These are phyloP conservation scores for Zoysia pacifica DNA, from an alignment of 176 grass and related monocot species.

Conservation along the genomic window DNA sequence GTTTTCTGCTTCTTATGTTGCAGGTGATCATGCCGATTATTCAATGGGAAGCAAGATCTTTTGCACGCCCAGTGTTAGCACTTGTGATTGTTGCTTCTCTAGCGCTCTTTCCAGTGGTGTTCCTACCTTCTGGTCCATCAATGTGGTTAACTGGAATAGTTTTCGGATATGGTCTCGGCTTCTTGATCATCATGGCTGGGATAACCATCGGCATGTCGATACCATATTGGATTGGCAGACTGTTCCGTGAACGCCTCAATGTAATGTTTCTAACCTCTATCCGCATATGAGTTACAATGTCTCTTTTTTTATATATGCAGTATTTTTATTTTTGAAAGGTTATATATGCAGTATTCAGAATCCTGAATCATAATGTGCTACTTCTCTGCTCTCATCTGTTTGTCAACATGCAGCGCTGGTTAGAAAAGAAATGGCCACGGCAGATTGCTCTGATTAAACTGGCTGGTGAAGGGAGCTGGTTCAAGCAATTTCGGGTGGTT, in stretches of 20 bases:
- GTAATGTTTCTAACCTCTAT: conserved; percentile 46
- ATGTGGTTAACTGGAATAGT: conserved; percentile 97
- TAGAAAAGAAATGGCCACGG: conserved; percentile 82
- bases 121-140: conserved; percentile 79
- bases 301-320: neutral
- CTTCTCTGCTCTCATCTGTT: conserved; percentile 25
- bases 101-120: conserved; percentile 71
- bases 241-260: conserved; percentile 72
- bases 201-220: conserved; percentile 84
- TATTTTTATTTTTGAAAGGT: too few relatives aligned
- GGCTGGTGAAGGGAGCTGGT: conserved; percentile 75
- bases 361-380: neutral
- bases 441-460: conserved; percentile 71
- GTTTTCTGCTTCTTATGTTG: conserved; percentile 2
- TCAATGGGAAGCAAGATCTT: conserved; percentile 87
- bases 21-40: conserved; percentile 90
- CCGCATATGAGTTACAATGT: neutral
- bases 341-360: neutral
- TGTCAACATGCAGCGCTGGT: conserved; percentile 58
- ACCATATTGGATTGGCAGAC: conserved; percentile 69
- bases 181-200: conserved; percentile 84
- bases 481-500: conserved; percentile 77
- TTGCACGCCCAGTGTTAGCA: conserved; percentile 62
- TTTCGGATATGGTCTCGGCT: conserved; percentile 87
- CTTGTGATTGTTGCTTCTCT: conserved; percentile 75